Conservation (phyloP, 352 stramenopile genomes). For the Phytophthora palmivora region DNA sequence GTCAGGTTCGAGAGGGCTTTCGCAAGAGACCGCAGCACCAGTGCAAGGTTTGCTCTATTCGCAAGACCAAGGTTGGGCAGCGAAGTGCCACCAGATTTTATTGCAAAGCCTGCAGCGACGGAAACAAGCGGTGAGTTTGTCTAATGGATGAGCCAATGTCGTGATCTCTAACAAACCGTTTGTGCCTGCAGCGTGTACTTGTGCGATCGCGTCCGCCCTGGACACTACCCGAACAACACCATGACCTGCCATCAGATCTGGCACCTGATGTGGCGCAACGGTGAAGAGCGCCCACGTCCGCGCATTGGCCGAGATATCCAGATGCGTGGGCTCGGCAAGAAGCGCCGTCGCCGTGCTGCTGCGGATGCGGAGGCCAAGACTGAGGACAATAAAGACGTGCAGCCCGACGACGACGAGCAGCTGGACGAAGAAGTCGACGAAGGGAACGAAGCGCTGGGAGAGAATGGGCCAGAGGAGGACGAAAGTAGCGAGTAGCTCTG, state of each 20-base stretch:
- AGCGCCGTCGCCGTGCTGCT: slow-evolving; percentile 6
- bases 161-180: background rate
- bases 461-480: too few species aligned
- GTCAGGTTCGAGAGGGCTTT: background rate
- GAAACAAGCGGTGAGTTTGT: background rate
- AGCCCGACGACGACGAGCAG: too few species aligned
- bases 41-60: slow-evolving; percentile 12
- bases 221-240: slow-evolving; percentile 13
- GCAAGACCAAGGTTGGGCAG: background rate
- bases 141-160: too few species aligned
- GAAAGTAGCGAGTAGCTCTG: too few species aligned
- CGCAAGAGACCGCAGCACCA: slow-evolving; percentile 10
- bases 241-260: slow-evolving; percentile 22
- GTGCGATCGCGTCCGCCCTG: background rate
- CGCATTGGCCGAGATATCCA: slow-evolving; percentile 10
- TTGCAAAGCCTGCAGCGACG: too few species aligned
- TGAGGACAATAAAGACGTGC: too few species aligned
- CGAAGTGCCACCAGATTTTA: slow-evolving; percentile 9
- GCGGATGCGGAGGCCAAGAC: too few species aligned
- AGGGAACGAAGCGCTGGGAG: too few species aligned
- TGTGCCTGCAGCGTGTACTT: slow-evolving; percentile 5
- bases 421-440: too few species aligned
- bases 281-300: background rate
- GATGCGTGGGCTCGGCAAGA: slow-evolving; percentile 16
- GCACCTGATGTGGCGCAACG: slow-evolving; percentile 2